A percentile compares a stretch with the other conserved stretches of the same genome.
Conservation (phyloP, 108 stramenopile species). For the Heterococcus sp. region DNA sequence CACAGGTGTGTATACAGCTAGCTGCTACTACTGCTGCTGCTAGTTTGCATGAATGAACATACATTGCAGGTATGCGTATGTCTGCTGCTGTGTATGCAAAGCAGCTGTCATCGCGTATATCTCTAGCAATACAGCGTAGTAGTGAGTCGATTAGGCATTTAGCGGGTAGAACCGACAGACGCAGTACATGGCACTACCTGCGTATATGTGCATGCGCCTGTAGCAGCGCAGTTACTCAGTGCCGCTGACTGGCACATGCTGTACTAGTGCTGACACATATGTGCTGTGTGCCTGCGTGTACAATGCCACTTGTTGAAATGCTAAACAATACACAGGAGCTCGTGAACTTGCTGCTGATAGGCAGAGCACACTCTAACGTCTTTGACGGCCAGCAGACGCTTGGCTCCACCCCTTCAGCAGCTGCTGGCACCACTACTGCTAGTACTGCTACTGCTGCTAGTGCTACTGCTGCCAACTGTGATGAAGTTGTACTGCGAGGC, state of each 20-base stretch:
- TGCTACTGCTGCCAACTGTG: not conserved
- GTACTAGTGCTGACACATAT: too few species aligned
- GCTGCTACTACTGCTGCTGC: not conserved
- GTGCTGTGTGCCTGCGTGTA: too few species aligned
- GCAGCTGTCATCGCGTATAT: too few species aligned
- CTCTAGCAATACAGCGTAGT: too few species aligned
- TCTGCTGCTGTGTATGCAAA: not conserved
- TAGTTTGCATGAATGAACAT: not conserved
- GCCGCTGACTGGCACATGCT: too few species aligned
- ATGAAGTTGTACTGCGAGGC: conserved; percentile 34
- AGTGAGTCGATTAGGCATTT: not conserved
- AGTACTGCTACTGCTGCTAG: not conserved
- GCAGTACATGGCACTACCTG: too few species aligned
- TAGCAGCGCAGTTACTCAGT: too few species aligned
- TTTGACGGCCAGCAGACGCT: conserved; percentile 47
- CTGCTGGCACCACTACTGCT: too few species aligned
- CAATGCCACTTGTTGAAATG: too few species aligned
- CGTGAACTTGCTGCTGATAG: conserved; percentile 55
- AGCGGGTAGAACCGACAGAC: too few species aligned
- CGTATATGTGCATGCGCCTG: too few species aligned
- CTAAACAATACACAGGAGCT: conserved; percentile 61
- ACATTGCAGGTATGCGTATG: not conserved
- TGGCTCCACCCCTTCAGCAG: not conserved
- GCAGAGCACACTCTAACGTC: conserved; percentile 48
- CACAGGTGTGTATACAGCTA: conserved; percentile 1